Percentiles rank a stretch among this genome's conserved stretches.
phyloP scores from a whole-genome alignment of 2,329 filamentous ascomycete genomes.

The Fusarium sororula region DNA sequence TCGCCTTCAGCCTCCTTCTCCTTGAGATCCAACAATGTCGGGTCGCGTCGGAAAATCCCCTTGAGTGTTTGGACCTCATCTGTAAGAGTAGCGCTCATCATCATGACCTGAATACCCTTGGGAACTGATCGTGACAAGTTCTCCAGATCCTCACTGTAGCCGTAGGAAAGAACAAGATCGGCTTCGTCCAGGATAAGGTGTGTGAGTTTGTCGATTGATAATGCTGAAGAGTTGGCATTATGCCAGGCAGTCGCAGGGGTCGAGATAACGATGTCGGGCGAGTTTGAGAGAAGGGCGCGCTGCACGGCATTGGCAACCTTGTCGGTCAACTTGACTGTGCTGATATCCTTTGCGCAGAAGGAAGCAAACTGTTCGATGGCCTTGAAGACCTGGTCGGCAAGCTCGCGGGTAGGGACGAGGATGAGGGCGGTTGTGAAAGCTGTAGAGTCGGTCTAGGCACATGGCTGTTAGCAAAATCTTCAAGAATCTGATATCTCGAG shows the following conservation, averaged over 20 bases:
- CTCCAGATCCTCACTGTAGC: constrained; percentile 89
- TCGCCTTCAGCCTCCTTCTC: constrained; percentile 81
- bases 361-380: constrained; percentile 78
- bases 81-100: constrained; percentile 94
- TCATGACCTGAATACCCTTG: constrained; percentile 85
- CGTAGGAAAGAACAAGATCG: constrained; percentile 91
- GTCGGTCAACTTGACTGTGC: constrained; percentile 85
- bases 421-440: constrained; percentile 79
- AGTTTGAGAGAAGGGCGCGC: constrained; percentile 83
- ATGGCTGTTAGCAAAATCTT: constrained; percentile 6
- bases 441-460: constrained; percentile 56
- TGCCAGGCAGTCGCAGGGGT: constrained; percentile 86
- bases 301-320: constrained; percentile 92
- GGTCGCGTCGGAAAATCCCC: constrained; percentile 83
- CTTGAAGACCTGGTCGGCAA: constrained; percentile 89
- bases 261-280: constrained; percentile 88
- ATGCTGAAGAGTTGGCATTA: constrained; percentile 71
- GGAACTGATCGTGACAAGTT: constrained; percentile 81
- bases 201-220: constrained; percentile 76
- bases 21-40: constrained; percentile 82
- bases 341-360: constrained; percentile 86
- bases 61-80: constrained; percentile 88
- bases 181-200: constrained; percentile 93
- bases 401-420: constrained; percentile 92
- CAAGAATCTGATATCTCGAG: not conserved